Base-by-base conservation (phyloP, 2,329 filamentous ascomycete species). In the Colletotrichum chlorophyti region DNA sequence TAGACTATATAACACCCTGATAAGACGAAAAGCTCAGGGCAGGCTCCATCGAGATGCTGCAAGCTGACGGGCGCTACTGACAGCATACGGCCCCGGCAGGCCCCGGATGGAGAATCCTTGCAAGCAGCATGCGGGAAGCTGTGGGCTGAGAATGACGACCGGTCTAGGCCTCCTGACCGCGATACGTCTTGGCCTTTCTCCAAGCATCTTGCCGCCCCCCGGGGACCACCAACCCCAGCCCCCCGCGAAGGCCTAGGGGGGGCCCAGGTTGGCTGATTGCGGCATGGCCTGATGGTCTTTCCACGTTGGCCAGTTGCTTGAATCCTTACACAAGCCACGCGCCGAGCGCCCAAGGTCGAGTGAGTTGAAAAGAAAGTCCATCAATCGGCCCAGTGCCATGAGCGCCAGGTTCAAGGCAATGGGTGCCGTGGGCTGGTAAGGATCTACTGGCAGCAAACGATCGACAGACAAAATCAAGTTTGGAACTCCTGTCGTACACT, bases 71-170 rank as follows among this genome's bases (percentile, higher is more conserved):
- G n/a, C n/a, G 0, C 14, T n/a, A 12, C 3, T 15, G 6, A 17
- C 12, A 37, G 15, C n/a, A 29, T 38, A n/a, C n/a, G n/a, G n/a
- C n/a, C n/a, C 45, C 24, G 32, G 21, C 14, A 24, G n/a, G 27
- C 19, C 34, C 34, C 34, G 5, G 14, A 23, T n/a, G 27, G 23
- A 31, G 15, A 47, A 35, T 49, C 19, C 15, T 17, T 26, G 5
- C 21, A 15, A 19, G 11, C 5, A 23, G 5, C 15, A 29, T 35
- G 35, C 21, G 3, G 35, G 42, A 31, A 54, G 21, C 34, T 43
- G 49, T 58, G 51, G 51, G 38, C 37, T 50, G 51, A 55, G 38
- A 19, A 59, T 40, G 43, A 59, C 19, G 38, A 40, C 32, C 54
- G 37, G 31, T 49, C 38, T 27, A 27, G 42, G 50, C 55, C 15